These are phyloP conservation scores for Penicillium paxilli DNA, from an alignment of 495 filamentous ascomycete genomes.

Conservation along the genomic window DNA sequence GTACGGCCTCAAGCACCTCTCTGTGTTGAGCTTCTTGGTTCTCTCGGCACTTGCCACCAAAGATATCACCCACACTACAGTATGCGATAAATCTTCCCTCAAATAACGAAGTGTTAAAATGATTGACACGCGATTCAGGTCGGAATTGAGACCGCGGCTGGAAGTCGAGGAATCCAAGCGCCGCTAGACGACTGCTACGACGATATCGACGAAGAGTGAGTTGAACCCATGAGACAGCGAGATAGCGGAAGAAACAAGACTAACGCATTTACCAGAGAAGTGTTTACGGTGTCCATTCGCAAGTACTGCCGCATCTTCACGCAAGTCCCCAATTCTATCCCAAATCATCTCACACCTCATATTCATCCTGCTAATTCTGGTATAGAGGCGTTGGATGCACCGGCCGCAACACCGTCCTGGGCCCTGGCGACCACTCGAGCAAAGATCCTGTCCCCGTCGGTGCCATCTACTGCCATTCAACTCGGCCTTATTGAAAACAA, in stretches of 20 bases:
- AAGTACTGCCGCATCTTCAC: slow-evolving; percentile 30
- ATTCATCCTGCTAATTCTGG: background rate
- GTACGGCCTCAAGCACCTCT: slow-evolving; percentile 25
- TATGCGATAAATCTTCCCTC: background rate
- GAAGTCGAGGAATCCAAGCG: slow-evolving; percentile 21
- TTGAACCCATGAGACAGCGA: background rate
- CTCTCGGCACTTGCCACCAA: slow-evolving; percentile 19
- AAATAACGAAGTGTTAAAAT: background rate
- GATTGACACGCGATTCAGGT: slow-evolving; percentile 11
- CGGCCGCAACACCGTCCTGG: slow-evolving; percentile 26
- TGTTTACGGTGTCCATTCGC: slow-evolving; percentile 21
- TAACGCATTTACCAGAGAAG: slow-evolving; percentile 14
- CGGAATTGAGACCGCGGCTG: slow-evolving; percentile 22
- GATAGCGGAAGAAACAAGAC: background rate
- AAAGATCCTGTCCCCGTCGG: slow-evolving; percentile 26
- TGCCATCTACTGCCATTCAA: slow-evolving; percentile 27
- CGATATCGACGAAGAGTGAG: slow-evolving; percentile 27
- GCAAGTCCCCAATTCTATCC: slow-evolving; percentile 11
- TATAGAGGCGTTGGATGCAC: slow-evolving; percentile 26
- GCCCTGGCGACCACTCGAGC: slow-evolving; percentile 26
- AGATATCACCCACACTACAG: slow-evolving; percentile 14
- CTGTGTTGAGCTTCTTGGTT: slow-evolving; percentile 25
- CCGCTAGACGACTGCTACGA: slow-evolving; percentile 24
- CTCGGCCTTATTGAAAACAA: background rate
- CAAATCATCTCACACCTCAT: background rate